Percentiles rank a stretch among this genome's conserved stretches.
Evolutionary conservation across 495 filamentous ascomycete genomes (phyloP).

Genomic region (Xylaria flabelliformis): DNA sequence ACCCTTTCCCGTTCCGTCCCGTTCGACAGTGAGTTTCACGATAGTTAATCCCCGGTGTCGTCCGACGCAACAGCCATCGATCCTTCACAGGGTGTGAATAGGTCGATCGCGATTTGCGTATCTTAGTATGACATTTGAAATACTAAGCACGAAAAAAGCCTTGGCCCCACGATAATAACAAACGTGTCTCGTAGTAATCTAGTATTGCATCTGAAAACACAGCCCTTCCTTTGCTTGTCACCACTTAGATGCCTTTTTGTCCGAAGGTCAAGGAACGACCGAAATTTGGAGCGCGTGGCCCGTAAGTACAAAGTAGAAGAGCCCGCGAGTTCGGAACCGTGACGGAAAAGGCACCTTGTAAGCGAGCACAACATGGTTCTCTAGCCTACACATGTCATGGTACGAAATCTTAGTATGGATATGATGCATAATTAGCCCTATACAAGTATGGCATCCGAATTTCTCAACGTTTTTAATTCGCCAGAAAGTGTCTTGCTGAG

Average conservation of each 20-base stretch:
- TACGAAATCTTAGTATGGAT: neutral
- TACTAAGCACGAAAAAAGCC: neutral
- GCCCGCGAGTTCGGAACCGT: neutral
- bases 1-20: slow-evolving; percentile 14
- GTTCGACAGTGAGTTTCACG: slow-evolving; percentile 24
- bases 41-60: neutral
- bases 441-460: neutral
- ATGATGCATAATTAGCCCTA: slow-evolving; percentile 23
- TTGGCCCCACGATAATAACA: neutral
- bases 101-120: neutral
- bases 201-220: neutral
- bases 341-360: slow-evolving; percentile 2
- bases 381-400: slow-evolving; percentile 3
- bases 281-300: neutral
- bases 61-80: slow-evolving; percentile 6
- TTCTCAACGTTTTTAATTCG: neutral
- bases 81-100: neutral
- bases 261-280: neutral
- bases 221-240: neutral
- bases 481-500: slow-evolving; percentile 15
- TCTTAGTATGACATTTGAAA: neutral
- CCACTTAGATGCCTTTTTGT: neutral
- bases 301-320: neutral
- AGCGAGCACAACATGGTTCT: neutral
- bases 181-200: neutral